phyloP scores from a whole-genome alignment of 768 basidiomycete species.

The Tubosaeta brunneosetosa region DNA sequence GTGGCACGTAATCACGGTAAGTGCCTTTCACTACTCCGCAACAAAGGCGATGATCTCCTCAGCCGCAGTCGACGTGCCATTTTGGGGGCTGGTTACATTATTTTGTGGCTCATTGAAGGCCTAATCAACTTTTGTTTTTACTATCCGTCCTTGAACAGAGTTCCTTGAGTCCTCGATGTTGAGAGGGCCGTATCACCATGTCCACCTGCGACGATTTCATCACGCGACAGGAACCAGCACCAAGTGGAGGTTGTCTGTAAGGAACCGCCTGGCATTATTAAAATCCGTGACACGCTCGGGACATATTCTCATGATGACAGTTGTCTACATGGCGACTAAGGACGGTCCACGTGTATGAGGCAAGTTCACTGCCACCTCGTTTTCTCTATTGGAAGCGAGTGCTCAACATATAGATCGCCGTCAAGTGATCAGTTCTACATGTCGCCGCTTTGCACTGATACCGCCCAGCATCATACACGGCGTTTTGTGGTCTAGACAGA shows the following conservation, averaged over 20 bases:
- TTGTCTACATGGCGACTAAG: background rate
- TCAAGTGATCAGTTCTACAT: background rate
- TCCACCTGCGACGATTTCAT: background rate
- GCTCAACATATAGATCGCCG: background rate
- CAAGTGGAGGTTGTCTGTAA: background rate
- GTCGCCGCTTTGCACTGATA: background rate
- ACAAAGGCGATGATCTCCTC: background rate
- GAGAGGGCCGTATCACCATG: background rate
- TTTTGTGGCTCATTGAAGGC: background rate
- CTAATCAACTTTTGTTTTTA: background rate
- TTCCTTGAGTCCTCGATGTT: background rate
- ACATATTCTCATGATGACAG: background rate
- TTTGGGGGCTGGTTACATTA: background rate
- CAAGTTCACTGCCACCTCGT: background rate
- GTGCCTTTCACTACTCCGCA: too few relatives aligned
- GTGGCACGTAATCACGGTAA: too few relatives aligned
- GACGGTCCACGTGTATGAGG: background rate
- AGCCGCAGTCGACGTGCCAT: background rate
- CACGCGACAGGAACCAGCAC: background rate
- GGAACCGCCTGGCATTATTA: background rate
- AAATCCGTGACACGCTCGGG: background rate
- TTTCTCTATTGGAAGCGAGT: background rate
- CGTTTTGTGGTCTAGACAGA: background rate
- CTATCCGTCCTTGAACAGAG: background rate
- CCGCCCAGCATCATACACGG: too few relatives aligned